Percentiles rank a stretch among this genome's conserved stretches.
Conservation (phyloP, 2,329 filamentous ascomycete species). For the Moelleriella libera region DNA sequence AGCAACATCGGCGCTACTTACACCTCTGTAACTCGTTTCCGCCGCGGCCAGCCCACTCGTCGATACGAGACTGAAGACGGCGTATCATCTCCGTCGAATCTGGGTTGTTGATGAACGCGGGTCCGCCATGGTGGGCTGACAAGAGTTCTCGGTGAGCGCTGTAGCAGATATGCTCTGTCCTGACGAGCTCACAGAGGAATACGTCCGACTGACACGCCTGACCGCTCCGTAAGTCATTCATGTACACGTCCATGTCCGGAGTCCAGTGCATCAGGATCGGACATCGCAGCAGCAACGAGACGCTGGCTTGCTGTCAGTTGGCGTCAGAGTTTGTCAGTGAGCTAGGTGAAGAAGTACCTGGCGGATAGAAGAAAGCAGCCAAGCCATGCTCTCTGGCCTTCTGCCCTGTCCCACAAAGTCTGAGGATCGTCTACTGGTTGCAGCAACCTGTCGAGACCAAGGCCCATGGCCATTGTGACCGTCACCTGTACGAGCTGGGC, state of each 20-base stretch:
- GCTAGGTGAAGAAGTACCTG: not conserved
- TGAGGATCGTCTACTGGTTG: not conserved
- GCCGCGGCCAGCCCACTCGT: not conserved
- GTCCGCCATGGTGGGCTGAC: not conserved
- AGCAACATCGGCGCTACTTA: not conserved
- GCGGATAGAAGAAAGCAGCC: constrained; percentile 2
- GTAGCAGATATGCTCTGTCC: constrained; percentile 1
- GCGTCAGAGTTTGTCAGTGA: not conserved
- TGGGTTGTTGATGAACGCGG: not conserved
- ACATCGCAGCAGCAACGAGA: constrained; percentile 1
- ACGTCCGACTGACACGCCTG: constrained; percentile 1
- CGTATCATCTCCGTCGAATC: not conserved
- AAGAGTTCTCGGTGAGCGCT: not conserved
- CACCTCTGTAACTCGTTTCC: not conserved
- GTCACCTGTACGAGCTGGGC: not conserved
- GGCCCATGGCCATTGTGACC: not conserved
- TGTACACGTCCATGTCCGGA: constrained; percentile 1
- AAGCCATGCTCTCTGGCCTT: constrained; percentile 2
- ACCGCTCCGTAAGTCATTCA: not conserved
- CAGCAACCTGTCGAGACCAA: not conserved
- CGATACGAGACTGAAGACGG: not conserved
- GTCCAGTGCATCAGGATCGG: not conserved
- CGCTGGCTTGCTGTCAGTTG: not conserved
- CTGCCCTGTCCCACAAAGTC: constrained; percentile 1
- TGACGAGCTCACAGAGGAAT: constrained; percentile 2